Percentiles rank a stretch among this genome's conserved stretches.
These are phyloP conservation scores for Phytopythium helicoides DNA, from an alignment of 352 stramenopile species.

Conservation along the genomic window DNA sequence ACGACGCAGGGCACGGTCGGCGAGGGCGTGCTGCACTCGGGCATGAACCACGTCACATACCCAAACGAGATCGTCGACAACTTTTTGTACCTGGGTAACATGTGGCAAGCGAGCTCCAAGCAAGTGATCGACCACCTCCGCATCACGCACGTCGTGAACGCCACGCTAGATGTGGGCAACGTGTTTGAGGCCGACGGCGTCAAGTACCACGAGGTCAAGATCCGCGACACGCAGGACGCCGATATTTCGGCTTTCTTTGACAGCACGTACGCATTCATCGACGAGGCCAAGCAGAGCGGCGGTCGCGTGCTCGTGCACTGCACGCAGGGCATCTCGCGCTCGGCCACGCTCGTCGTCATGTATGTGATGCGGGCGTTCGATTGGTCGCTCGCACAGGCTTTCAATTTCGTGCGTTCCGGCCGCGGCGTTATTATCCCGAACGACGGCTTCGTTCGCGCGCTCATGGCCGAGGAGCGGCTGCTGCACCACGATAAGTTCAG, in stretches of 20 bases:
- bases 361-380: slow-evolving; percentile 60
- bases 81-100: slow-evolving; percentile 73
- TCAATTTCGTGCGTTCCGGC: slow-evolving; percentile 43
- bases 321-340: slow-evolving; percentile 72
- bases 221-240: slow-evolving; percentile 37
- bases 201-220: slow-evolving; percentile 61
- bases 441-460: slow-evolving; percentile 47
- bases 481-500: slow-evolving; percentile 46
- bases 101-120: slow-evolving; percentile 62
- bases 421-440: slow-evolving; percentile 66
- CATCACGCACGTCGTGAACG: slow-evolving; percentile 76
- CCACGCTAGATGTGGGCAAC: slow-evolving; percentile 54
- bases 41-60: slow-evolving; percentile 46
- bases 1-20: slow-evolving; percentile 25
- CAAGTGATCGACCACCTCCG: slow-evolving; percentile 53
- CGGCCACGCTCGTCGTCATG: slow-evolving; percentile 62
- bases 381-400: slow-evolving; percentile 60
- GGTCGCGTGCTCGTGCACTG: slow-evolving; percentile 67
- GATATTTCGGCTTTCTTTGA: slow-evolving; percentile 53
- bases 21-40: slow-evolving; percentile 23
- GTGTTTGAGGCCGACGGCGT: slow-evolving; percentile 43
- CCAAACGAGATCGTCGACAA: slow-evolving; percentile 67
- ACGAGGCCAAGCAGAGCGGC: slow-evolving; percentile 15
- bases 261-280: slow-evolving; percentile 45
- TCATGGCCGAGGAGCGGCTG: slow-evolving; percentile 45